Evolutionary conservation across 1,139 yeast species (phyloP).

Genomic region (Komagataea norvegica): DNA sequence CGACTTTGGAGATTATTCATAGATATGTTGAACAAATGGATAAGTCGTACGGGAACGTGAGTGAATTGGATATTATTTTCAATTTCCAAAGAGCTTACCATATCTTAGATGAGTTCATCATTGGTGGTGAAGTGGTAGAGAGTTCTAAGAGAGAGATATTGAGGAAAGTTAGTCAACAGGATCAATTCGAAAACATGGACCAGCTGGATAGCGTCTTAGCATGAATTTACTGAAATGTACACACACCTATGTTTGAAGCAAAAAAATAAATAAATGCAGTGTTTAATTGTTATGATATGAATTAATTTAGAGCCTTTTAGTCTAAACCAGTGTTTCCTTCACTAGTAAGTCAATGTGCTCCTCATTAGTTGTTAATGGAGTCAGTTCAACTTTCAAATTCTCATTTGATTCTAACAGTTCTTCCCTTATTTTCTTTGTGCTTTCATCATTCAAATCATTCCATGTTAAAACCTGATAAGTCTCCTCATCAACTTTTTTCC

Average conservation of each 20-base stretch:
- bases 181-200: conserved; percentile 65
- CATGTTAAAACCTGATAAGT: conserved; percentile 46
- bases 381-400: conserved; percentile 25
- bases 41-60: conserved; percentile 91
- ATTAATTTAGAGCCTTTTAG: too few relatives aligned
- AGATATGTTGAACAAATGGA: conserved; percentile 97
- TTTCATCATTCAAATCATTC: conserved; percentile 38
- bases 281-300: too few relatives aligned
- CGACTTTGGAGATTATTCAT: conserved; percentile 83
- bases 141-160: conserved; percentile 77
- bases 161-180: conserved; percentile 74
- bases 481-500: conserved; percentile 76
- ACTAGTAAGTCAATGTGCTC: conserved; percentile 30
- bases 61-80: conserved; percentile 90
- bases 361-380: conserved; percentile 31
- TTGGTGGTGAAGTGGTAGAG: conserved; percentile 82
- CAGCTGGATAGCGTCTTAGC: conserved; percentile 43
- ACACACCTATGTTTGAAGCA: neutral
- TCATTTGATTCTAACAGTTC: conserved; percentile 24
- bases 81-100: conserved; percentile 92
- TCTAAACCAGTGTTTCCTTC: conserved; percentile 20
- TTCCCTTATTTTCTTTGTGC: conserved; percentile 32
- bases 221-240: conserved; percentile 12
- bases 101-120: conserved; percentile 79
- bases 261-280: neutral